These are phyloP conservation scores for Guyanaporus albipodus DNA, from an alignment of 768 basidiomycete genomes.

Conservation along the genomic window DNA sequence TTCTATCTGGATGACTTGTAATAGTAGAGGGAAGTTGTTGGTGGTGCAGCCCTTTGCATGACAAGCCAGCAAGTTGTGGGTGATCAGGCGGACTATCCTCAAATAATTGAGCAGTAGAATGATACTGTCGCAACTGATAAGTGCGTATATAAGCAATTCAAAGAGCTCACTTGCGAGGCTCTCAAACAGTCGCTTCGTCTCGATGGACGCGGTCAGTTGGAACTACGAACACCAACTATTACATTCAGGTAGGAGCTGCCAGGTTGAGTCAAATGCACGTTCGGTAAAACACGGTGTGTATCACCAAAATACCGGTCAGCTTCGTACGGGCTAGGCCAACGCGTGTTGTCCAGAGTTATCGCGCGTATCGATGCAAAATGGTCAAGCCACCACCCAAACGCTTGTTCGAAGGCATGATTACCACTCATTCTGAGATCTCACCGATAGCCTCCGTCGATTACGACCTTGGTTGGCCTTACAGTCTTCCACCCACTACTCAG, in stretches of 20 bases:
- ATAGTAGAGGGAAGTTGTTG: constrained; percentile 88
- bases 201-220: too few relatives aligned
- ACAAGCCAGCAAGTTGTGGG: constrained; percentile 93
- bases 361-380: constrained; percentile 76
- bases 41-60: constrained; percentile 89
- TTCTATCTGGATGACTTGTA: constrained; percentile 79
- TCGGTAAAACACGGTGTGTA: constrained; percentile 40
- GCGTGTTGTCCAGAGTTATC: constrained; percentile 72
- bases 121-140: too few relatives aligned
- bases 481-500: constrained; percentile 10
- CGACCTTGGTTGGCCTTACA: constrained; percentile 70
- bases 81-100: constrained; percentile 96
- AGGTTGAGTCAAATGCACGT: constrained; percentile 35
- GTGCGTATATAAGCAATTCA: too few relatives aligned
- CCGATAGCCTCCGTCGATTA: constrained; percentile 94
- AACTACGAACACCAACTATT: too few relatives aligned
- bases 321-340: too few relatives aligned
- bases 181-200: too few relatives aligned
- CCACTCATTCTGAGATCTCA: constrained; percentile 91
- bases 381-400: constrained; percentile 80
- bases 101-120: too few relatives aligned
- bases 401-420: constrained; percentile 86
- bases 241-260: not conserved
- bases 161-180: too few relatives aligned
- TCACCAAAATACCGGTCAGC: too few relatives aligned